These are phyloP conservation scores for Ustilago bromivora DNA, from an alignment of 1,284 basidiomycete genomes.

Conservation along the genomic window DNA sequence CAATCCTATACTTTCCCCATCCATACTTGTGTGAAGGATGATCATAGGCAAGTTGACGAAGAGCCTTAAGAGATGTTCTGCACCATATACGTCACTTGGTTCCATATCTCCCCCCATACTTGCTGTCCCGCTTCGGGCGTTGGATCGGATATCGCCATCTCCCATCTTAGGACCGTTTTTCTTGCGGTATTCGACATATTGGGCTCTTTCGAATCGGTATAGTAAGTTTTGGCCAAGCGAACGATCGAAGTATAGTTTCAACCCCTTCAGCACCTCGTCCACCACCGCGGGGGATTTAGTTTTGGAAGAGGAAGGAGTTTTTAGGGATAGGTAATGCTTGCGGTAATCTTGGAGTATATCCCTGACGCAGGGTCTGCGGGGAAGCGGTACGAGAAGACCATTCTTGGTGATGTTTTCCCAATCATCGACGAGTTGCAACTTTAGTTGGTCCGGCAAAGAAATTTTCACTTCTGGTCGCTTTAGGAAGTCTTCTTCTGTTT, in stretches of 20 bases:
- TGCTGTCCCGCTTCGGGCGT: conserved; percentile 71
- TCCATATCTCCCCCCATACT: conserved; percentile 73
- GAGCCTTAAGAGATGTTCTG: conserved; percentile 91
- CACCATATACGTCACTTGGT: conserved; percentile 92
- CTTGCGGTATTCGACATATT: conserved; percentile 86
- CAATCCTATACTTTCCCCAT: conserved; percentile 83
- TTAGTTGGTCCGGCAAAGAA: conserved; percentile 86
- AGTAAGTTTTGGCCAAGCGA: conserved; percentile 89
- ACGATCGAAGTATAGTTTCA: conserved; percentile 94
- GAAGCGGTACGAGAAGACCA: conserved; percentile 84
- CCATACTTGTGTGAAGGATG: conserved; percentile 90
- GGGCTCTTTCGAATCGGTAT: conserved; percentile 92
- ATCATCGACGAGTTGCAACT: conserved; percentile 91
- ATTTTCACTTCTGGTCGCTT: conserved; percentile 92
- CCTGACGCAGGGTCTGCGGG: conserved; percentile 83
- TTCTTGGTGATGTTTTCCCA: conserved; percentile 98
- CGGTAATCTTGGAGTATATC: conserved; percentile 82
- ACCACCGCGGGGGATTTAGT: conserved; percentile 73
- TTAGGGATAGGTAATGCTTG: conserved; percentile 41
- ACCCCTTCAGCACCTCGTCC: conserved; percentile 85
- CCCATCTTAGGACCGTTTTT: conserved; percentile 75
- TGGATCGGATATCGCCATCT: conserved; percentile 39
- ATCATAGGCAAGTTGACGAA: conserved; percentile 79
- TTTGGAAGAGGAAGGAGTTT: conserved; percentile 10
- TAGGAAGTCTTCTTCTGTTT: conserved; percentile 72